Conservation (phyloP, 2,329 filamentous ascomycete genomes). For the Mariannaea elegans region DNA sequence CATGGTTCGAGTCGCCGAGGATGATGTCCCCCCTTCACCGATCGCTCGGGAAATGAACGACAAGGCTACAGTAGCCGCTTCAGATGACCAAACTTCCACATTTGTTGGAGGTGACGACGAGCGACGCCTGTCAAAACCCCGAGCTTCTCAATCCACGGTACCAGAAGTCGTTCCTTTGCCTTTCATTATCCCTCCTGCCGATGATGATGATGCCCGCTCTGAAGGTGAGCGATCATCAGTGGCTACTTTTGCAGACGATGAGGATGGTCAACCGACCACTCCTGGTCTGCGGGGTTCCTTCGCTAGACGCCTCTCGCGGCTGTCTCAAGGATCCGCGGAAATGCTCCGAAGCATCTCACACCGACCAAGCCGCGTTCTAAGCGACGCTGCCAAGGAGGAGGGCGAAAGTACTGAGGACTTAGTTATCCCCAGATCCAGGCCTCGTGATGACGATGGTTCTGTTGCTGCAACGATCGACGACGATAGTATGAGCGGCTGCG, state of each 20-base stretch:
- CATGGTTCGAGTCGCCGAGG: slow-evolving; percentile 62
- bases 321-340: slow-evolving; percentile 58
- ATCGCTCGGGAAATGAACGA: slow-evolving; percentile 36
- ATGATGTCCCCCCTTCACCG: slow-evolving; percentile 51
- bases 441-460: slow-evolving; percentile 58
- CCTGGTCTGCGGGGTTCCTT: slow-evolving; percentile 48
- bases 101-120: slow-evolving; percentile 27
- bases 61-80: slow-evolving; percentile 34
- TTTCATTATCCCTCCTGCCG: slow-evolving; percentile 65
- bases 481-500: slow-evolving; percentile 54
- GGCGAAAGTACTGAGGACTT: slow-evolving; percentile 59
- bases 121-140: slow-evolving; percentile 34
- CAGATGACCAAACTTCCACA: slow-evolving; percentile 18
- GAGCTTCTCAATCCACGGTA: slow-evolving; percentile 45
- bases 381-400: slow-evolving; percentile 27
- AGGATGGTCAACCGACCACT: slow-evolving; percentile 47
- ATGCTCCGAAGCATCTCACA: slow-evolving; percentile 57
- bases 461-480: slow-evolving; percentile 67
- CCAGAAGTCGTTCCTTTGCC: slow-evolving; percentile 70
- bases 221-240: slow-evolving; percentile 70
- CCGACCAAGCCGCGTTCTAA: slow-evolving; percentile 32
- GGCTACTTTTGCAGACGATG: slow-evolving; percentile 74
- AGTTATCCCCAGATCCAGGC: slow-evolving; percentile 45
- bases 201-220: slow-evolving; percentile 50
- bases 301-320: slow-evolving; percentile 58